A percentile compares a stretch with the other conserved stretches of the same genome.
These are phyloP conservation scores for Periconia digitata DNA, from an alignment of 2,329 filamentous ascomycete genomes.

Conservation along the genomic window DNA sequence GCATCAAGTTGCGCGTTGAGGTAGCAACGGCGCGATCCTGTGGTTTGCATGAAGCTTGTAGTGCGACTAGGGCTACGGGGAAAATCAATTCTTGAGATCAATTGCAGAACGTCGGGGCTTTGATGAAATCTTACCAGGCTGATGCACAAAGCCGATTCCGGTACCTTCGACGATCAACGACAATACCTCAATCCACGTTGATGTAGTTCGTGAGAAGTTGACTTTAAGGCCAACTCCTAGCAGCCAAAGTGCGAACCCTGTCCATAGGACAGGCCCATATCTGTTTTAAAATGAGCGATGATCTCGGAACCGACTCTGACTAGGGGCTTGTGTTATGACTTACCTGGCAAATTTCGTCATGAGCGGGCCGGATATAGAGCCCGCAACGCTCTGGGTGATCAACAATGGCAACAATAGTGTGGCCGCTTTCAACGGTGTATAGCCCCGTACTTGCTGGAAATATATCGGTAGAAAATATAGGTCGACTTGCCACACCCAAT, in stretches of 20 bases:
- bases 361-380: constrained; percentile 57
- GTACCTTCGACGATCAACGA: constrained; percentile 53
- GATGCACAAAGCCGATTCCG: constrained; percentile 54
- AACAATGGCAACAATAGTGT: constrained; percentile 49
- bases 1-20: constrained; percentile 64
- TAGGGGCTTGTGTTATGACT: too few relatives aligned
- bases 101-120: too few relatives aligned
- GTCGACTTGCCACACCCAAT: background rate
- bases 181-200: constrained; percentile 51
- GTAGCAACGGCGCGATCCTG: constrained; percentile 63
- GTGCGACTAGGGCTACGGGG: constrained; percentile 59
- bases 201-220: constrained; percentile 50
- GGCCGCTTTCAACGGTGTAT: background rate
- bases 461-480: background rate
- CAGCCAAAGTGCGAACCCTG: constrained; percentile 52
- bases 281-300: too few relatives aligned
- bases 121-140: too few relatives aligned
- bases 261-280: constrained; percentile 62
- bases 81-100: too few relatives aligned
- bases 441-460: background rate
- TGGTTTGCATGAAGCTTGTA: constrained; percentile 55
- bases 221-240: constrained; percentile 57
- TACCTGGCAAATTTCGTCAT: too few relatives aligned
- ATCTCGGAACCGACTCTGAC: too few relatives aligned
- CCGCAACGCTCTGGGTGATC: constrained; percentile 49